Base-by-base conservation (phyloP, 2,329 filamentous ascomycete species). In the Achaetomium macrosporum region DNA sequence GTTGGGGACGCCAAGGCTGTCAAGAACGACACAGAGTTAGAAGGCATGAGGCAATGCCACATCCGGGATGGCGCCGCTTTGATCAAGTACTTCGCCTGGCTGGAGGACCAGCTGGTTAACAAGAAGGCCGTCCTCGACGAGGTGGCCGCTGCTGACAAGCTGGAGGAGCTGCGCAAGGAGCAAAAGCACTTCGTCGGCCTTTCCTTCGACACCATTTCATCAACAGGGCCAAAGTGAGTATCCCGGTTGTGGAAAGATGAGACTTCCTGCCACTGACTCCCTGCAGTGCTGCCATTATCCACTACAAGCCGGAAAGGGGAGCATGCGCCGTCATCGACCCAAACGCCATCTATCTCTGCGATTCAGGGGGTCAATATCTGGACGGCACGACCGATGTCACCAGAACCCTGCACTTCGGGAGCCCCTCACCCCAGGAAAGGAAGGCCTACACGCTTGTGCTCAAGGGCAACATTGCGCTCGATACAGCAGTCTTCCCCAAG, bases 361-460 rank as follows among this genome's bases (percentile, higher is more conserved):
- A 99, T 69, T 97, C 93, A 19, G 93, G 93, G 19, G 93, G 88
- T n/a, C 93, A 99, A 69, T 99, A 92, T 64, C 77, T 87, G 2
- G 93, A 99, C 67, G 93, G 93, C 51, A 99, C 93, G 0, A 99
- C 93, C 0, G 93, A 99, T 65, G 95, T 90, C 0, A 99, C 93
- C 5, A 81, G 93, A 40, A 99, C 93, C 0, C 75, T 96, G 37
- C 93, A 99, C 65, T 97, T 97, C 66, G 89, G 90, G 43, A 79
- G 83, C 25, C 93, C 93, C 0, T 88, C 87, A 0, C 82, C 84
- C 4, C 86, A 87, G 65, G 91, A 99, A 71, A 88, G 81, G 64
- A 89, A 90, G 66, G 85, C 92, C 0, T 96, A 96, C 68, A 99
- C 93, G 0, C 76, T 99, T 11, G 93, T 99, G 0, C 75, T 99